A percentile compares a stretch with the other conserved stretches of the same genome.
phyloP scores from a whole-genome alignment of 345 rosid species.

The Pugionium dolabratum region DNA sequence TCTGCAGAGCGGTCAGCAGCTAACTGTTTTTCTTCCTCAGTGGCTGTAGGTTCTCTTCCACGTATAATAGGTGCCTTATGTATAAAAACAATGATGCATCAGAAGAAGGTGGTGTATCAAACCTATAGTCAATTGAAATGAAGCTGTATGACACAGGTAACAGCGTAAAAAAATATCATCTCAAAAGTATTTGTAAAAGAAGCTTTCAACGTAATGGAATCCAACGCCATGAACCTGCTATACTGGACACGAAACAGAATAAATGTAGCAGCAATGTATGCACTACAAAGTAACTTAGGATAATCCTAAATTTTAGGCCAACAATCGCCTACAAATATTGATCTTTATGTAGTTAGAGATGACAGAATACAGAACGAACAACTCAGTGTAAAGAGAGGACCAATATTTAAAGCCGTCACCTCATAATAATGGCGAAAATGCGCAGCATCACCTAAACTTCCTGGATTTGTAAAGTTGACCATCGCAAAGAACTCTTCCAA shows the following conservation, averaged over 20 bases:
- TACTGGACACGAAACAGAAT: conserved; percentile 20
- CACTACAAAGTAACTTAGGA: conserved; percentile 13
- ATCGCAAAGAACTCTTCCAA: conserved; percentile 97
- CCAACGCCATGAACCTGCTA: conserved; percentile 25
- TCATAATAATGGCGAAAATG: conserved; percentile 90
- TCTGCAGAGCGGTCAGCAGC: conserved; percentile 86
- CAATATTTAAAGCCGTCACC: conserved; percentile 45
- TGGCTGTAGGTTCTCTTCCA: conserved; percentile 96
- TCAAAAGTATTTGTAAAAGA: neutral
- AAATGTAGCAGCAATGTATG: conserved; percentile 10
- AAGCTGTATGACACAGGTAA: conserved; percentile 15
- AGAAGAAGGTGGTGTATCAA: conserved; percentile 20
- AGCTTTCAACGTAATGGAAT: conserved; percentile 12
- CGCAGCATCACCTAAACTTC: conserved; percentile 84
- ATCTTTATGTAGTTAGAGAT: conserved; percentile 8
- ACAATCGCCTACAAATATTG: neutral
- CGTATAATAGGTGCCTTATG: conserved; percentile 81
- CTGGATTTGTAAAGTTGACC: conserved; percentile 98
- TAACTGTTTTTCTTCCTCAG: conserved; percentile 78
- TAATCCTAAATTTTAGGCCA: conserved; percentile 19
- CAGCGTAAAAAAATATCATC: conserved; percentile 14
- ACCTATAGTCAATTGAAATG: conserved; percentile 16
- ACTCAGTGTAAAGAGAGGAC: conserved; percentile 18
- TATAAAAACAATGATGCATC: conserved; percentile 26
- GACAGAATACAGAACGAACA: conserved; percentile 14